Evolutionary conservation across 148 eudicot species (phyloP), one percentile per base, ranked within the genome.

Genomic region (Camellia sinensis): DNA sequence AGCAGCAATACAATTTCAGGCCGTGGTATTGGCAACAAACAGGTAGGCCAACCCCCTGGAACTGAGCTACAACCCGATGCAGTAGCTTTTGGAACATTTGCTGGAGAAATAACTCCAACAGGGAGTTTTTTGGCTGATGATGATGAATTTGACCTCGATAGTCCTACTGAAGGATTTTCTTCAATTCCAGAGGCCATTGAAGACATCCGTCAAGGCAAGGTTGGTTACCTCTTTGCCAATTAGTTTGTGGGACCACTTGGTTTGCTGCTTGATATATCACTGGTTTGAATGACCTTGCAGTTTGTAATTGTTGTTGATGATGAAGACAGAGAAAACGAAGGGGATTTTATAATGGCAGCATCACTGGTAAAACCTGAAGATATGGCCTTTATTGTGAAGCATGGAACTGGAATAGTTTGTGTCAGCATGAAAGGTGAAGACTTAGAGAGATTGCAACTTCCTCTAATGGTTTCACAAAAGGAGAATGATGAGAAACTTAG

Each of bases 371-470:
- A 83, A 0, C 81, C 87, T 18, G 87, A 85, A 76, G 87, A 85
- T 50, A 80, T 85, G 87, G 87, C 87, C 68, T 85, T 85, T 67
- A 63, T 82, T 82, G 87, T 85, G 60, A 85, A 85, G 83, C 83
- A 85, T 64, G 87, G 87, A 73, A 82, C 87, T 72, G 87, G 87
- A 29, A 85, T 85, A 67, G 87, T 85, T 66, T 85, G 87, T 67
- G 87, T 85, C 67, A 85, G 87, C 87, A 85, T 85, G 87, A 80
- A 79, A 64, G 83, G 61, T 8, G 85, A 85, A 67, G 85, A 82
- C 71, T 65, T 85, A 50, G 83, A 82, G 76, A 85, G 87, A 73
- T 60, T 82, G 66, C 77, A 82, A 48, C 75, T 85, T 67, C 87
- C 87, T 7, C 64, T 82, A 81, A 85, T 85, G 87, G 87, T 85